These are phyloP conservation scores for Claviceps spartinae DNA, from an alignment of 2,329 filamentous ascomycete species.

Conservation along the genomic window DNA sequence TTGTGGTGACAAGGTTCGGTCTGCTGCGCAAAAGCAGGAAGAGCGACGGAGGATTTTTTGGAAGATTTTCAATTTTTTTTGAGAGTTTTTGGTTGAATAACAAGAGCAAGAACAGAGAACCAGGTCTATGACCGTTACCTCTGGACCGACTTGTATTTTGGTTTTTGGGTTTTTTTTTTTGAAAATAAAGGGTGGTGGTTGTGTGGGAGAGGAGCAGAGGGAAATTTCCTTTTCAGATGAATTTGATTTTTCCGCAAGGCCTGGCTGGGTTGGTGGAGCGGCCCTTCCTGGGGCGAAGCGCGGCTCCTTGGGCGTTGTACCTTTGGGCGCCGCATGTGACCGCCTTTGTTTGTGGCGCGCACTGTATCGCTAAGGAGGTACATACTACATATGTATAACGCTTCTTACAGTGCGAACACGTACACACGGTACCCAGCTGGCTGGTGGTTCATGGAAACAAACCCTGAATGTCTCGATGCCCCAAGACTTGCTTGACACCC, in stretches of 20 bases:
- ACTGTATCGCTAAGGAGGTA: background rate
- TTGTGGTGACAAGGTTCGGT: slow-evolving; percentile 12
- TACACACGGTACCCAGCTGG: background rate
- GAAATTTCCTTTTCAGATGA: slow-evolving; percentile 21
- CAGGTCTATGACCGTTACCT: slow-evolving; percentile 45
- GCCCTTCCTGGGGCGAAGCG: slow-evolving; percentile 3
- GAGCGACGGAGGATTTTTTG: slow-evolving; percentile 40
- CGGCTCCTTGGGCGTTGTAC: background rate
- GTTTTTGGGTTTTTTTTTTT: slow-evolving; percentile 22
- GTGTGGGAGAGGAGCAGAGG: slow-evolving; percentile 28
- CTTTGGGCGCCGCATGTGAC: background rate
- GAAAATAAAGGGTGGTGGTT: slow-evolving; percentile 35
- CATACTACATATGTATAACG: background rate
- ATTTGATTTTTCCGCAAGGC: slow-evolving; percentile 19
- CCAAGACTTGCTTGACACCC: too few species aligned
- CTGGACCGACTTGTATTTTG: slow-evolving; percentile 35
- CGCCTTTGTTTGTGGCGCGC: background rate
- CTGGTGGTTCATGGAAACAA: background rate
- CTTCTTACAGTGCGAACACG: background rate
- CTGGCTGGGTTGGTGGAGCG: slow-evolving; percentile 11
- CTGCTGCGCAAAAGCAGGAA: slow-evolving; percentile 17
- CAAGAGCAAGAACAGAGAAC: slow-evolving; percentile 47
- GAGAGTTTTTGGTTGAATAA: slow-evolving; percentile 36
- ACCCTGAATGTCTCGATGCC: background rate
- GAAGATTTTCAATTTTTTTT: slow-evolving; percentile 49